Evolutionary conservation across 257 asterid species (phyloP), one percentile per base, ranked within the genome.

Genomic region (Penstemon davidsonii): DNA sequence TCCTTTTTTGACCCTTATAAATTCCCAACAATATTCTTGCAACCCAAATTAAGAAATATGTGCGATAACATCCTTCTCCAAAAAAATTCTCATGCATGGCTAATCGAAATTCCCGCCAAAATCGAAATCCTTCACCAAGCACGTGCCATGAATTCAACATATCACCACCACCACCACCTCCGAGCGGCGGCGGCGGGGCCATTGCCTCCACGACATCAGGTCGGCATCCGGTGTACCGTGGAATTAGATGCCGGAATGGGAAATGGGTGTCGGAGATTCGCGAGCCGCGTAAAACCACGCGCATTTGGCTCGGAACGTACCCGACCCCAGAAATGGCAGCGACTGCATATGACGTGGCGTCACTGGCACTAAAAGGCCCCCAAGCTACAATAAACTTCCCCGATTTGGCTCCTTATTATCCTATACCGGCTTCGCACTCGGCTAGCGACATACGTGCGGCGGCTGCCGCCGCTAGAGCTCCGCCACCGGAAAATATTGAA

Each of bases 221-320:
- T 0, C 79, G 83, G 15, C 92, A 86, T n/a, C 79, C 85, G 0
- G 10, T 0, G 9, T 86, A 76, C 71, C 71, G 79, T 3, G 93
- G 93, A 6, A 74, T 84, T 68, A 71, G 93, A 1, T 67, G 67
- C 7, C 76, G 90, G 74, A 76, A 80, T 5, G 88, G 91, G 5
- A 82, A 83, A 65, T 87, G 91, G 95, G 91, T 80, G 19, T 83
- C 95, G 0, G 91, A 87, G 8, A 85, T 83, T 13, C 89, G 95
- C 0, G 86, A 81, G 78, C 91, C 91, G 1, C 84, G 84, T 5
- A 72, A 78, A 59, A 76, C 87, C 4, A 75, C 76, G 6, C 86
- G 95, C 12, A 80, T 87, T 15, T 87, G 95, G 95, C 84, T 87
- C 0, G 95, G 91, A 0, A 85, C 91, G 0, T 85, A 73, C 61